These are phyloP conservation scores for Alternaria novae-zelandiae DNA, from an alignment of 2,329 filamentous ascomycete genomes.

Conservation along the genomic window DNA sequence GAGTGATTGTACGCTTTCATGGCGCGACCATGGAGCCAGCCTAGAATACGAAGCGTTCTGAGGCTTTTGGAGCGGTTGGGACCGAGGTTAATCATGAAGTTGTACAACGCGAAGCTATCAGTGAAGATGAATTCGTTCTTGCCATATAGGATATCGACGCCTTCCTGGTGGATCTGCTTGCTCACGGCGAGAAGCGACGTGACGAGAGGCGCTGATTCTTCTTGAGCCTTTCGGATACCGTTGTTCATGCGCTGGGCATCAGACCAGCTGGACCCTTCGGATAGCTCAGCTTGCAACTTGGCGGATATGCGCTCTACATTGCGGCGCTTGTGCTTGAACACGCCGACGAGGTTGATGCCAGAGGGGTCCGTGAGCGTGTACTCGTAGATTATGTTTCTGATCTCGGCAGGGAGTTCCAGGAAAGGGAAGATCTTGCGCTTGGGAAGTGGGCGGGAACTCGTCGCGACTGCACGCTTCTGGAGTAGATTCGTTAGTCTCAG, in stretches of 20 bases:
- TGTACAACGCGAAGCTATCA: slow-evolving; percentile 39
- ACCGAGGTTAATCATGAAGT: slow-evolving; percentile 41
- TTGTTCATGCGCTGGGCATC: slow-evolving; percentile 6
- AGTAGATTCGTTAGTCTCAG: background rate
- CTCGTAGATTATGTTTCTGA: slow-evolving; percentile 43
- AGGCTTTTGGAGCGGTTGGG: slow-evolving; percentile 30
- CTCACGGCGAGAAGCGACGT: slow-evolving; percentile 38
- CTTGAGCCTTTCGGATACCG: slow-evolving; percentile 7
- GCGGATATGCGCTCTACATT: slow-evolving; percentile 29
- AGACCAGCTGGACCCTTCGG: background rate
- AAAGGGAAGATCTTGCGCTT: slow-evolving; percentile 45
- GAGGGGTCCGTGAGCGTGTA: slow-evolving; percentile 34
- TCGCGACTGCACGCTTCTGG: slow-evolving; percentile 31
- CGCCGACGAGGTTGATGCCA: slow-evolving; percentile 34
- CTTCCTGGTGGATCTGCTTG: slow-evolving; percentile 39
- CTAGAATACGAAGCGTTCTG: slow-evolving; percentile 31
- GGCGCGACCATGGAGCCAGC: slow-evolving; percentile 30
- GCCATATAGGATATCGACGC: slow-evolving; percentile 33
- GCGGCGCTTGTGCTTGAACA: slow-evolving; percentile 37
- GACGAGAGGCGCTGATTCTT: slow-evolving; percentile 16
- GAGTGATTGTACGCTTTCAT: slow-evolving; percentile 44
- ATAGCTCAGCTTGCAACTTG: background rate
- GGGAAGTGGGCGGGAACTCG: slow-evolving; percentile 26
- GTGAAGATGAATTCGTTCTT: slow-evolving; percentile 35
- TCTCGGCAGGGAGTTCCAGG: slow-evolving; percentile 42